Conservation (phyloP, 345 rosid genomes). For the Gossypium bickii region DNA sequence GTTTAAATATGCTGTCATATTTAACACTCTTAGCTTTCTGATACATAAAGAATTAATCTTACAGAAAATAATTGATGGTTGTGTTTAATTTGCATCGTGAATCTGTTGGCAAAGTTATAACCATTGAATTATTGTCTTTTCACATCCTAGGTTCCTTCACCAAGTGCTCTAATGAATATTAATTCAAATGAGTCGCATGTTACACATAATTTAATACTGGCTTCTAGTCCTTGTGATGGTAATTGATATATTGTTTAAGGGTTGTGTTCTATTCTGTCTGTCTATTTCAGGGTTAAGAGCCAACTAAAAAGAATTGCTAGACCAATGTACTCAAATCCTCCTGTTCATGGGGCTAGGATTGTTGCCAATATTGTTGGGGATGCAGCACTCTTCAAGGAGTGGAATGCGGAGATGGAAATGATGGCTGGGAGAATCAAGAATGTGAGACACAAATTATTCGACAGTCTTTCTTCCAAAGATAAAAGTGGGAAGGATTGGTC, state of each 20-base stretch:
- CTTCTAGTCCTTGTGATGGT: background rate
- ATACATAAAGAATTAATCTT: background rate
- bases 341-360: slow-evolving; percentile 89
- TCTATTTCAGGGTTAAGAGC: slow-evolving; percentile 81
- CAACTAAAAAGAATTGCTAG: slow-evolving; percentile 93
- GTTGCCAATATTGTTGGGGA: slow-evolving; percentile 90
- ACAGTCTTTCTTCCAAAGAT: slow-evolving; percentile 71
- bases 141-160: background rate
- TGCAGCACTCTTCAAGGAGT: slow-evolving; percentile 69
- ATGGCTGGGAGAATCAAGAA: slow-evolving; percentile 96
- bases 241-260: background rate
- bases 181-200: background rate
- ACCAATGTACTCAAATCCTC: slow-evolving; percentile 98
- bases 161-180: background rate
- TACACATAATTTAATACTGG: background rate
- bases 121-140: background rate
- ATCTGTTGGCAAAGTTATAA: background rate
- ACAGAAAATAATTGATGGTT: background rate
- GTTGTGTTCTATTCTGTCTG: background rate
- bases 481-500: slow-evolving; percentile 96
- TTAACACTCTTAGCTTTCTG: background rate
- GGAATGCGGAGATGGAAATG: slow-evolving; percentile 97
- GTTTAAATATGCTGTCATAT: background rate
- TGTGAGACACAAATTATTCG: slow-evolving; percentile 70
- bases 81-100: background rate